These are phyloP conservation scores for Penicillium argentinense DNA, from an alignment of 495 filamentous ascomycete genomes.

Conservation along the genomic window DNA sequence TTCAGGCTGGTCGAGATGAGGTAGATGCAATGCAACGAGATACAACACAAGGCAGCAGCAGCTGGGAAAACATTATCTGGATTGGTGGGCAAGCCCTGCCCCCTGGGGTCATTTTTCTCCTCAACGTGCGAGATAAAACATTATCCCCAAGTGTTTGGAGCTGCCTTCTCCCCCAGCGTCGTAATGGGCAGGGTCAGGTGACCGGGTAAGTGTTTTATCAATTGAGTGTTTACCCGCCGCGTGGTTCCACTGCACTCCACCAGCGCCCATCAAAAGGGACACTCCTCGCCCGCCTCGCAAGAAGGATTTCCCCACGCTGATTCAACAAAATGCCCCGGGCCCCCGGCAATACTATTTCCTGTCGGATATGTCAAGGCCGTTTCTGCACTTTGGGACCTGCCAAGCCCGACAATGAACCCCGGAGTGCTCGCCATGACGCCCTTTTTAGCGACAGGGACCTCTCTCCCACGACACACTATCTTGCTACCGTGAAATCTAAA, in stretches of 20 bases:
- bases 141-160: conserved; percentile 19
- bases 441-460: not conserved
- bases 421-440: not conserved
- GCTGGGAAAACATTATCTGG: not conserved
- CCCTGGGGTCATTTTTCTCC: conserved; percentile 2
- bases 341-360: no score
- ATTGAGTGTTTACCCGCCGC: conserved; percentile 14
- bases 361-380: conserved; percentile 2
- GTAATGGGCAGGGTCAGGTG: conserved; percentile 4
- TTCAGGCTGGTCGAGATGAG: not conserved
- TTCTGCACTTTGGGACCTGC: not conserved
- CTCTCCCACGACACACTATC: not conserved
- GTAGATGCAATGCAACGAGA: not conserved
- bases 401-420: not conserved
- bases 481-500: not conserved
- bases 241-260: not conserved
- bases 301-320: conserved; percentile 1
- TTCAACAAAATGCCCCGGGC: not conserved
- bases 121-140: conserved; percentile 14
- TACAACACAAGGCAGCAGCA: conserved; percentile 2
- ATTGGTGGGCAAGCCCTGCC: no score
- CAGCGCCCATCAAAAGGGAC: not conserved
- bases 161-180: conserved; percentile 4
- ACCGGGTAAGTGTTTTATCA: conserved; percentile 15
- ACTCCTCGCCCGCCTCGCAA: not conserved